A percentile compares a stretch with the other conserved stretches of the same genome.
Evolutionary conservation across 1,139 yeast genomes (phyloP).

Genomic region (Hyphopichia buzzinii): DNA sequence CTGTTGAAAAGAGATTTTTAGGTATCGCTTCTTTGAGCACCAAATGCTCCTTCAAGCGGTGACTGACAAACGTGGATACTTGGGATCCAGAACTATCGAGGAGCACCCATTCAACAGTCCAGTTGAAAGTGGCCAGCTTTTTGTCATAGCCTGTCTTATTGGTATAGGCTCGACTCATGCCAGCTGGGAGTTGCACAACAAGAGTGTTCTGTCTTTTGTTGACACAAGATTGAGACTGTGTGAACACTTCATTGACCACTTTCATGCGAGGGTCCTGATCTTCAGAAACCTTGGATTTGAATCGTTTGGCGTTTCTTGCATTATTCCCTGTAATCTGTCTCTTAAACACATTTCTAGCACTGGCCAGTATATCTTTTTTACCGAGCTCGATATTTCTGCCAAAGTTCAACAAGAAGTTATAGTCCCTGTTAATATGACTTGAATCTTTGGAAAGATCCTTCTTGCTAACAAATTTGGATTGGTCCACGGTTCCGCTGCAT

Average conservation of each 20-base stretch:
- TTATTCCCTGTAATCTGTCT: constrained; percentile 17
- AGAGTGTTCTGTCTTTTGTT: constrained; percentile 39
- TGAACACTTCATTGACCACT: constrained; percentile 21
- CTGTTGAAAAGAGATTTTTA: constrained; percentile 23
- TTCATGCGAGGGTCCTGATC: constrained; percentile 23
- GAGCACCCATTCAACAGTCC: constrained; percentile 79
- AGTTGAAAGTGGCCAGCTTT: constrained; percentile 56
- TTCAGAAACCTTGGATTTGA: constrained; percentile 15
- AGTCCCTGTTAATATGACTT: constrained; percentile 70
- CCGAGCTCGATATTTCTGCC: constrained; percentile 56
- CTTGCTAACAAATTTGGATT: constrained; percentile 53
- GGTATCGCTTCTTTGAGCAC: constrained; percentile 41
- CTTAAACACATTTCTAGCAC: constrained; percentile 38
- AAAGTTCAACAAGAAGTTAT: constrained; percentile 65
- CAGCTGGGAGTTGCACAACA: constrained; percentile 56
- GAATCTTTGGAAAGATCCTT: constrained; percentile 33
- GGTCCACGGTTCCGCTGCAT: constrained; percentile 70
- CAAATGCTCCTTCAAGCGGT: constrained; percentile 42
- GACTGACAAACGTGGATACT: constrained; percentile 38
- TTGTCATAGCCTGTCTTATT: constrained; percentile 79
- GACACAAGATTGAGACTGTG: constrained; percentile 23
- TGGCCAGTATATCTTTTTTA: constrained; percentile 44
- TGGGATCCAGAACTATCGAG: constrained; percentile 25
- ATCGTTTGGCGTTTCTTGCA: constrained; percentile 23
- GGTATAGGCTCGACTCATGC: constrained; percentile 66